phyloP scores from a whole-genome alignment of 1,284 basidiomycete species.

The Ganoderma lingzhi region DNA sequence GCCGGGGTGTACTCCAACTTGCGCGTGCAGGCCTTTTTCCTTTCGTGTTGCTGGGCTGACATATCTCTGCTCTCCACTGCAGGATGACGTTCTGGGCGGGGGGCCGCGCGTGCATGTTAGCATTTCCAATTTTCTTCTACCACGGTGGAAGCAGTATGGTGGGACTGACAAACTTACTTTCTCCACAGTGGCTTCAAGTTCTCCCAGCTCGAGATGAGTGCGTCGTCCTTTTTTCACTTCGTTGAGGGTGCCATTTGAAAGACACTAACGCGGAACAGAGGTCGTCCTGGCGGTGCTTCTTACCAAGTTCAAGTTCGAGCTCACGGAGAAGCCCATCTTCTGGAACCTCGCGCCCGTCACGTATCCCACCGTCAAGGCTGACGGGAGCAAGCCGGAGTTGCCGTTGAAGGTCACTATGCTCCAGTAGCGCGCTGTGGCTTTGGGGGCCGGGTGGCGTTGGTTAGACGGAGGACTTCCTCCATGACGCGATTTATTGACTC shows the following conservation, averaged over 20 bases:
- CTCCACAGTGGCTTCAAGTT: conserved; percentile 16
- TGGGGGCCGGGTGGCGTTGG: too few relatives aligned
- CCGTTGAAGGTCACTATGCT: conserved; percentile 21
- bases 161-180: conserved; percentile 9
- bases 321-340: conserved; percentile 19
- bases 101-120: conserved; percentile 13
- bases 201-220: conserved; percentile 15
- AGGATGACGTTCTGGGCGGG: conserved; percentile 12
- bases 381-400: conserved; percentile 4
- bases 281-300: conserved; percentile 28
- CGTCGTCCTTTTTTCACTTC: background rate
- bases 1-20: conserved; percentile 31
- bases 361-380: conserved; percentile 19
- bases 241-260: background rate
- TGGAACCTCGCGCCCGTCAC: conserved; percentile 29
- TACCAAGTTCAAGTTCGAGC: conserved; percentile 27
- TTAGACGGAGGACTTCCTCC: too few relatives aligned
- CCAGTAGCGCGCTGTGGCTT: conserved; percentile 37
- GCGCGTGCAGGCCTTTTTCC: too few relatives aligned
- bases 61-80: background rate
- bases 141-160: conserved; percentile 17
- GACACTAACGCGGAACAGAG: conserved; percentile 16
- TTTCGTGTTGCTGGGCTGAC: background rate
- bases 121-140: too few relatives aligned
- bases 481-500: too few relatives aligned